Conservation (phyloP, 768 basidiomycete genomes). For the Ramaria sp. region DNA sequence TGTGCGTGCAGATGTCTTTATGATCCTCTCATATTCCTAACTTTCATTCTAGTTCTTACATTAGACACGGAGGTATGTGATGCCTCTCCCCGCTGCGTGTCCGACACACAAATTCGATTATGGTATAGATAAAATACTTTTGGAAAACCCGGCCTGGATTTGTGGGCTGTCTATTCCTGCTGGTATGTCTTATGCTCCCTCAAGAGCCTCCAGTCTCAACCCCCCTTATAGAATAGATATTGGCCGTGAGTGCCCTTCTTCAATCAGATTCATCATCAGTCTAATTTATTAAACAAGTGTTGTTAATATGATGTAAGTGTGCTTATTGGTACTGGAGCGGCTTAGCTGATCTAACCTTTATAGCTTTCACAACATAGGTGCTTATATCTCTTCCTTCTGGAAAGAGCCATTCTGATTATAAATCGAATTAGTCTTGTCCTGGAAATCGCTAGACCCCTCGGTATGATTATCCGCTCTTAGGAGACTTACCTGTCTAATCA, state of each 20-base stretch:
- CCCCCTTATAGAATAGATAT: neutral
- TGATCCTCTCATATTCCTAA: neutral
- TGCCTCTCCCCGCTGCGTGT: neutral
- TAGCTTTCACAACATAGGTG: conserved; percentile 1
- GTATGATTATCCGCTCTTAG: neutral
- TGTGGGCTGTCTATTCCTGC: neutral
- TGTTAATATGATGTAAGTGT: neutral
- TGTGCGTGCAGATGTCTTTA: neutral
- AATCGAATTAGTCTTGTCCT: neutral
- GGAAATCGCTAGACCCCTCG: neutral
- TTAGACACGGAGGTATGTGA: neutral
- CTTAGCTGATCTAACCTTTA: neutral
- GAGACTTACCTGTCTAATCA: neutral
- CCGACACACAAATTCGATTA: neutral
- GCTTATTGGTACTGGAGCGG: neutral
- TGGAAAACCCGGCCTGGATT: neutral
- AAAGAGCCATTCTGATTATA: too few relatives aligned
- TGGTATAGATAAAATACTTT: neutral
- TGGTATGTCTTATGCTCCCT: neutral
- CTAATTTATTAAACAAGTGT: neutral
- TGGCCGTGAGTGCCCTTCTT: neutral
- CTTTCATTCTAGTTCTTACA: neutral
- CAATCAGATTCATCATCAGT: too few relatives aligned
- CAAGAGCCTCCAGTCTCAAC: neutral
- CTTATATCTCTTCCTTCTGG: too few relatives aligned